Base-by-base conservation (phyloP, 495 filamentous ascomycete species). In the Penicillium macrosclerotiorum region DNA sequence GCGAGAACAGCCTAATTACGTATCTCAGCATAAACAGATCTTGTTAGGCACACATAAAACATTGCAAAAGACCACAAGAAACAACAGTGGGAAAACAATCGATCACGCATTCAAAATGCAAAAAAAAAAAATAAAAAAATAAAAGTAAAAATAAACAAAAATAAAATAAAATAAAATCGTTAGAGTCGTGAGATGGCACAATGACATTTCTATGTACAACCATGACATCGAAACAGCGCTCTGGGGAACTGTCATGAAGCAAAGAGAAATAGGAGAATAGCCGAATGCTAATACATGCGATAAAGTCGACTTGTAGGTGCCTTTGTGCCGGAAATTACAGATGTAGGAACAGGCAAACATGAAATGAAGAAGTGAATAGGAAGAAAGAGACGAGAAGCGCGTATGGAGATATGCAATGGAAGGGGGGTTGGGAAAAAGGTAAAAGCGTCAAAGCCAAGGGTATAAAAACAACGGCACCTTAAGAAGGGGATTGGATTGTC, bases 201-300 rank as follows among this genome's bases (percentile, higher is more conserved):
- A 32, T 52, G 45, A 46, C 34, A 48, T 47, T 43, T 54, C 46
- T 64, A 66, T 66, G 57, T 63, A 63, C 57, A 64, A 44, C 29
- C 51, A 48, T 45, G 38, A 39, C 45, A 57, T 57, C 33, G 42
- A 47, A 43, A 32, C 30, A 50, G 42, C 46, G 42, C 46, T 46
- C 32, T 19, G 42, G 26, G 16, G 25, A 32, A 35, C 14, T 20
- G 16, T 20, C n/a, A 16, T 41, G 37, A 30, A 26, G 39, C 33
- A 40, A 45, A 13, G 19, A 14, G 30, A 33, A 39, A 23, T 8
- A 37, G 27, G 20, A 33, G 29, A 34, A 22, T 43, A 26, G 14
- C 20, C 44, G 34, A 31, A 12, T 16, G 23, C 25, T 11, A 40
- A 23, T 31, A 14, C n/a, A 42, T 35, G 37, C 36, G 14, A 32